Evolutionary conservation across 176 grass and related monocot species (phyloP), one percentile per base, ranked within the genome.

Genomic region (Bromus sterilis): DNA sequence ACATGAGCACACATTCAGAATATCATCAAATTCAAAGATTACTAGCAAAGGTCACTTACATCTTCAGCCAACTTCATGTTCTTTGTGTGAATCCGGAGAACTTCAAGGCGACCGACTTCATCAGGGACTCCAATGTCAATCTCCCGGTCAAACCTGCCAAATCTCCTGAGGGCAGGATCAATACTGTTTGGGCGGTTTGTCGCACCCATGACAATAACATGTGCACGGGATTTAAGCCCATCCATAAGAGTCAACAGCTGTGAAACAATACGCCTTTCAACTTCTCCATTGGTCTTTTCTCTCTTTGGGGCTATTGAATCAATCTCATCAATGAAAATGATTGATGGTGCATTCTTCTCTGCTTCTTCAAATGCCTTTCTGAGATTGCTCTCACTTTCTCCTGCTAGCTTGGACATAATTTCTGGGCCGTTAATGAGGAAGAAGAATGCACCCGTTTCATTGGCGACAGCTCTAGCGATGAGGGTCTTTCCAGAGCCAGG

Each of bases 351-450:
- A 87, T 93, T 93, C 46, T 93, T 93, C 84, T 93, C 94, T 36
- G 94, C 94, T 86, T 97, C 94, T 84, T 97, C 94, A 80, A 97
- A 97, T 23, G 91, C 94, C 81, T 93, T 93, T 13, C 94, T 89
- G 80, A 97, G 87, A 71, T 97, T 97, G 56, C 86, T 93, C 63
- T 97, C 94, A 70, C 88, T 93, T 66, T 97, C 94, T 82, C 94
- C 94, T 73, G 94, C 91, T 61, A 97, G 83, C 46, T 97, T 97
- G 74, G 91, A 91, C 91, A 97, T 97, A 41, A 97, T 97, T 82
- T 97, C 91, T 9, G 91, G 94, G 53, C 94, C 94, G 85, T 97
- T 97, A 37, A 97, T 93, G 72, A 92, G 53, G 56, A 97, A 93
- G 86, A 97, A 97, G 83, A 91, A 93, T 14, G 94, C 94, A 73